phyloP scores from a whole-genome alignment of 202 grass and related monocot species.

The Panicum virgatum region DNA sequence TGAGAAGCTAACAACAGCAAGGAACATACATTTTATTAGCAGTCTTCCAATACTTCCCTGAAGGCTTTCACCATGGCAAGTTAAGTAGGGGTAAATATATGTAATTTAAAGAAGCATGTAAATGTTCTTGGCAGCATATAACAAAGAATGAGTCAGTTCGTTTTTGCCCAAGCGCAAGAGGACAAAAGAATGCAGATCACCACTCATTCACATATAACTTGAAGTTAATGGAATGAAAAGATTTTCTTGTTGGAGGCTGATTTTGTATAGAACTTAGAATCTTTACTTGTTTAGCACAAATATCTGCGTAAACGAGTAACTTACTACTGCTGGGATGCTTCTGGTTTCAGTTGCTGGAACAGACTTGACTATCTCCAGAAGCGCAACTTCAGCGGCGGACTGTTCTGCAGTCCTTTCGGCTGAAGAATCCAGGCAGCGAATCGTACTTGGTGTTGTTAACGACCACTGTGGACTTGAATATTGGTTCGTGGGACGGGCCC shows the following conservation, averaged over 20 bases:
- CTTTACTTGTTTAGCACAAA: not conserved
- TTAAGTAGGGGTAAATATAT: not conserved
- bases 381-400: too few species aligned
- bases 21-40: not conserved
- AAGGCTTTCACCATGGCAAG: too few species aligned
- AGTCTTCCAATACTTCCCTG: not conserved
- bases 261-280: not conserved
- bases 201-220: too few species aligned
- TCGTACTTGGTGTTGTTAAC: too few species aligned
- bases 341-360: too few species aligned
- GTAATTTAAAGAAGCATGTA: not conserved
- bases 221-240: not conserved
- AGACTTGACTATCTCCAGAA: too few species aligned
- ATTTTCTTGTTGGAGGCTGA: not conserved
- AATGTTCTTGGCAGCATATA: not conserved
- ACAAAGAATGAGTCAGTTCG: not conserved
- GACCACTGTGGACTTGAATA: too few species aligned
- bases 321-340: slow-evolving; percentile 10
- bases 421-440: too few species aligned
- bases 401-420: too few species aligned
- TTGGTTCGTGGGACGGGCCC: too few species aligned
- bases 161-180: not conserved
- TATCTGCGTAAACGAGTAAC: slow-evolving; percentile 5
- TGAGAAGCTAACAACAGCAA: not conserved
- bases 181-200: too few species aligned